Conservation (phyloP, 1,284 basidiomycete species). For the Ceratobasidium sp. region DNA sequence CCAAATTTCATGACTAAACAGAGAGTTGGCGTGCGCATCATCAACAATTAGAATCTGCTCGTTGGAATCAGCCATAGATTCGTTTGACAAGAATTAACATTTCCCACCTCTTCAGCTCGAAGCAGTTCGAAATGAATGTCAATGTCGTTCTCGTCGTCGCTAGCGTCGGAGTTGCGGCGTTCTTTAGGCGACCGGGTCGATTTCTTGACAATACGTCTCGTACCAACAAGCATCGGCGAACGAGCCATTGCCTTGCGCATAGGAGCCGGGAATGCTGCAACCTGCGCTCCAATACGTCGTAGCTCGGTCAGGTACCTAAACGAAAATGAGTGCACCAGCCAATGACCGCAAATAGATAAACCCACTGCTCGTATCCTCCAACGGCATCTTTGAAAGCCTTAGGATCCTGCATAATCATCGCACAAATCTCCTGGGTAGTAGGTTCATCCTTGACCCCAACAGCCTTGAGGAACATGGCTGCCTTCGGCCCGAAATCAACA, state of each 20-base stretch:
- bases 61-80: conserved; percentile 15
- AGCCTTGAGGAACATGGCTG: conserved; percentile 84
- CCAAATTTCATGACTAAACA: conserved; percentile 80
- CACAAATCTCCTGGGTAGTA: conserved; percentile 73
- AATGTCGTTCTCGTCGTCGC: conserved; percentile 49
- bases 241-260: conserved; percentile 72
- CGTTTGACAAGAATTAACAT: not conserved
- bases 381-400: conserved; percentile 72
- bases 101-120: conserved; percentile 51
- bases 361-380: conserved; percentile 68
- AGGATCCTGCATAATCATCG: conserved; percentile 66
- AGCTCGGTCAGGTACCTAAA: conserved; percentile 82
- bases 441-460: conserved; percentile 92
- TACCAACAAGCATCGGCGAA: conserved; percentile 74
- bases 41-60: conserved; percentile 77
- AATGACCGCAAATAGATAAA: not conserved
- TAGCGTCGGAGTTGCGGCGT: conserved; percentile 46
- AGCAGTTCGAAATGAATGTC: conserved; percentile 68
- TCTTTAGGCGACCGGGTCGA: conserved; percentile 59
- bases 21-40: conserved; percentile 75
- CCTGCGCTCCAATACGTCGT: conserved; percentile 83
- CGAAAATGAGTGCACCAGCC: not conserved
- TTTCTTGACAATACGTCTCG: conserved; percentile 47
- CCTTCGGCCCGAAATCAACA: conserved; percentile 85
- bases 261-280: conserved; percentile 62